Base-by-base conservation (phyloP, 2,329 filamentous ascomycete species). In the Talaromyces albobiverticillius region DNA sequence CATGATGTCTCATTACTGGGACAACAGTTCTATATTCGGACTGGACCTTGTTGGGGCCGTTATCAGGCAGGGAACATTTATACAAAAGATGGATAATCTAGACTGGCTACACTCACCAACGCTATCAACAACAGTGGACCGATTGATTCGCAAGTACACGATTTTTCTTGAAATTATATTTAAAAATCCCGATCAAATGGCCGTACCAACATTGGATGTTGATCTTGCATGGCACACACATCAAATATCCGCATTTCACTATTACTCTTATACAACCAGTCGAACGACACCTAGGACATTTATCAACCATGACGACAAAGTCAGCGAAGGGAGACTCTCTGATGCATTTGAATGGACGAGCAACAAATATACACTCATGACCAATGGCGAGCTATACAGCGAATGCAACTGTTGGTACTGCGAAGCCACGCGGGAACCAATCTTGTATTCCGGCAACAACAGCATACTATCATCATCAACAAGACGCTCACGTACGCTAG, bases 71-170 rank as follows among this genome's bases (percentile, higher is more conserved):
- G 67, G 67, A 1, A 64, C 63, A 2, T 77, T 77, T 54, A 65
- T 74, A 20, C 65, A 72, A 42, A 76, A 93, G 72, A 93, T 93
- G 88, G 78, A 82, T 59, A 79, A 81, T 59, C 82, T 92, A 34
- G 87, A 91, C 68, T 94, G 89, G 89, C 74, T 92, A 1, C 88
- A 90, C 66, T 88, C 85, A 16, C 71, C 72, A 3, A 73, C 32
- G 13, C 20, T 54, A 7, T 13, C 29, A 4, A 16, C 79, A 0
- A 91, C 87, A 0, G 87, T 89, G 79, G 59, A 68, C 0, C 79
- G 88, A 0, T 75, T 90, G 0, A 72, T 89, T 2, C 65, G 64
- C 1, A 90, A 78, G 75, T 64, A 77, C 71, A 1, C 58, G 13
- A 76, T 80, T 11, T 76, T 82, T n/a, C 64, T 73, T 22, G 51